Base-by-base conservation (phyloP, 2,329 filamentous ascomycete species). In the Apiospora hydei region DNA sequence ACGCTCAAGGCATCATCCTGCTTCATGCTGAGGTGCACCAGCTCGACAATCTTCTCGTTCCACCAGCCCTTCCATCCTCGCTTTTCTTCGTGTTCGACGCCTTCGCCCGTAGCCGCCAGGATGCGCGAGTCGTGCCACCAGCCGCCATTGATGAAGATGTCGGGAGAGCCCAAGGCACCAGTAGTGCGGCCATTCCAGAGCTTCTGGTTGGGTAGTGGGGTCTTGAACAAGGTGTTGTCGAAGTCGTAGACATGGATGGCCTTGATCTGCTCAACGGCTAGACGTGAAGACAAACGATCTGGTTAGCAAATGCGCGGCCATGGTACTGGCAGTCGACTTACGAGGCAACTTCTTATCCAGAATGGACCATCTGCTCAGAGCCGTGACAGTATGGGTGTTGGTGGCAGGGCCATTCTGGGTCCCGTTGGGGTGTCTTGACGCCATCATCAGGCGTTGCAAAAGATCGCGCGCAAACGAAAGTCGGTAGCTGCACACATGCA, bases 91-190 rank as follows among this genome's bases (percentile, higher is more conserved):
- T 89, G 89, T 69, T 94, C 94, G 7, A 92, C 81, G 21, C 96
- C 96, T 72, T 94, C 89, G 70, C 96, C 96, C 0, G 95, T 98
- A 1, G 95, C 92, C 14, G 92, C 90, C 34, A 99, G 90, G 74
- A 99, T 95, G 74, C 90, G 90, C 61, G 90, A 89, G 79, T 98
- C 95, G 82, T 99, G 96, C 96, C 96, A 99, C 96, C 96, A 99
- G 74, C 96, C 95, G 75, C 95, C 96, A 76, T 92, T 93, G 74
- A 91, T 85, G 77, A 98, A 94, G 70, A 89, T 87, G 75, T 97
- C 93, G 75, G 93, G 91, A 67, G 88, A 91, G 73, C 93, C 91
- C 14, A 99, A 86, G 73, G 91, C 88, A 67, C 94, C 94, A 69
- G 97, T 90, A 0, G 94, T 96, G 44, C 88, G 86, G 0, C 89